Percentiles rank a stretch among this genome's conserved stretches.
Evolutionary conservation across 768 basidiomycete species (phyloP).

Genomic region (Termitomyces sp.): DNA sequence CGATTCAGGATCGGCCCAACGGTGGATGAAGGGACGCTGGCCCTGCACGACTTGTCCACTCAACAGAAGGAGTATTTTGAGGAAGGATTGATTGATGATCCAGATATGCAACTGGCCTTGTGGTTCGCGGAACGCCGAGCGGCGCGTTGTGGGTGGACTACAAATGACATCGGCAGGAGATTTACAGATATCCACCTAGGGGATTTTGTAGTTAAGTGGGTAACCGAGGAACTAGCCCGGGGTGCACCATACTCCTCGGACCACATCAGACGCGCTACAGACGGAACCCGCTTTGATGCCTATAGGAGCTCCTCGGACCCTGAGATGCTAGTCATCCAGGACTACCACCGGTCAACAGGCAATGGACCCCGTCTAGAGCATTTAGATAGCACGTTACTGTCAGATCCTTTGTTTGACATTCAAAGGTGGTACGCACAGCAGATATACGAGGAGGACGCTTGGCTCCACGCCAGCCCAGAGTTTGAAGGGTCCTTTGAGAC

Average conservation of each 20-base stretch:
- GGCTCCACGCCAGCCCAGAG: background rate
- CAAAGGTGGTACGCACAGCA: background rate
- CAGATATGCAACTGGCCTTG: rapidly evolving
- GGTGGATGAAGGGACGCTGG: too few relatives aligned
- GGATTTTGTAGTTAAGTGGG: background rate
- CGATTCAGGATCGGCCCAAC: too few relatives aligned
- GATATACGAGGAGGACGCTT: background rate
- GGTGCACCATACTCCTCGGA: background rate
- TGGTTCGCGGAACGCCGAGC: background rate
- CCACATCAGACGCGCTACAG: background rate
- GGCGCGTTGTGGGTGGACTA: background rate
- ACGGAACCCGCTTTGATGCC: background rate
- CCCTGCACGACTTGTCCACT: too few relatives aligned
- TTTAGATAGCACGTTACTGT: too few relatives aligned
- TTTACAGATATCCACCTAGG: background rate
- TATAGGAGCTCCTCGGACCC: too few relatives aligned
- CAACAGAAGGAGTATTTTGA: too few relatives aligned
- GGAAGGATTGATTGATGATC: too few relatives aligned
- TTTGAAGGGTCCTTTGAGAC: background rate
- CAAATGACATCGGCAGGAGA: rapidly evolving
- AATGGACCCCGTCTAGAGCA: too few relatives aligned
- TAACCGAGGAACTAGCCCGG: background rate
- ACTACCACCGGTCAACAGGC: too few relatives aligned
- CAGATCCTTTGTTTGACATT: background rate
- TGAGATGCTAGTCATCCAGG: background rate